A percentile compares a stretch with the other conserved stretches of the same genome.
phyloP scores from a whole-genome alignment of 257 asterid species.

The Salvia hispanica region DNA sequence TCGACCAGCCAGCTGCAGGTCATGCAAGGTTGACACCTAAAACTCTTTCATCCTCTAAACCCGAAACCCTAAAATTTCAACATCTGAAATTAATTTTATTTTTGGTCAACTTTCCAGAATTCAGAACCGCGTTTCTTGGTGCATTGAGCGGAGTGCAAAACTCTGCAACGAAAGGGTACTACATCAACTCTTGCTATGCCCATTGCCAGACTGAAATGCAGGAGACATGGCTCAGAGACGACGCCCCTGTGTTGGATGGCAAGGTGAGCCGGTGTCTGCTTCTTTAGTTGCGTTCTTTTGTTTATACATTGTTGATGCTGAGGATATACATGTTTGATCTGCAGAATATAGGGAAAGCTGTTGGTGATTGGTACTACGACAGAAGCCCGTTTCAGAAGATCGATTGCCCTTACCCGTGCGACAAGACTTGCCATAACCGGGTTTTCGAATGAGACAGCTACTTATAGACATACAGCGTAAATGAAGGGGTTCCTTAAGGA shows the following conservation, averaged over 20 bases:
- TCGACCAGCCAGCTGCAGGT: constrained; percentile 48
- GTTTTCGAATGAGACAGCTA: constrained; percentile 48
- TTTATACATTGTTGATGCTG: neutral
- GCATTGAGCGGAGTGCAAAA: constrained; percentile 48
- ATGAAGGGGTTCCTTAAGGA: neutral
- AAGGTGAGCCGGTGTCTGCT: constrained; percentile 42
- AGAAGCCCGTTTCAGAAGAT: constrained; percentile 73
- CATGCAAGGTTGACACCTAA: constrained; percentile 51
- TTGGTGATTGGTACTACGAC: constrained; percentile 86
- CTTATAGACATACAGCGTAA: constrained; percentile 21
- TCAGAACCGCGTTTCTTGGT: constrained; percentile 52
- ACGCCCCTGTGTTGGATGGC: constrained; percentile 62
- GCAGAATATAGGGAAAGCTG: constrained; percentile 83
- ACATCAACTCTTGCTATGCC: constrained; percentile 82
- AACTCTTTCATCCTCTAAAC: neutral
- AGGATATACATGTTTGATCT: neutral
- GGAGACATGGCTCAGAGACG: constrained; percentile 70
- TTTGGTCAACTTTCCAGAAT: constrained; percentile 43
- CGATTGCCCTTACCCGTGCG: constrained; percentile 95
- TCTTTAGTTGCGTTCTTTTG: neutral
- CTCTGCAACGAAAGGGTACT: constrained; percentile 70
- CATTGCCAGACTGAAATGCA: constrained; percentile 94
- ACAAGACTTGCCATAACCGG: constrained; percentile 80
- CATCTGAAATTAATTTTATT: too few relatives aligned
- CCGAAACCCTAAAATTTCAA: too few relatives aligned